Evolutionary conservation across 1,284 basidiomycete species (phyloP).

Genomic region (Polyporus tsugae): DNA sequence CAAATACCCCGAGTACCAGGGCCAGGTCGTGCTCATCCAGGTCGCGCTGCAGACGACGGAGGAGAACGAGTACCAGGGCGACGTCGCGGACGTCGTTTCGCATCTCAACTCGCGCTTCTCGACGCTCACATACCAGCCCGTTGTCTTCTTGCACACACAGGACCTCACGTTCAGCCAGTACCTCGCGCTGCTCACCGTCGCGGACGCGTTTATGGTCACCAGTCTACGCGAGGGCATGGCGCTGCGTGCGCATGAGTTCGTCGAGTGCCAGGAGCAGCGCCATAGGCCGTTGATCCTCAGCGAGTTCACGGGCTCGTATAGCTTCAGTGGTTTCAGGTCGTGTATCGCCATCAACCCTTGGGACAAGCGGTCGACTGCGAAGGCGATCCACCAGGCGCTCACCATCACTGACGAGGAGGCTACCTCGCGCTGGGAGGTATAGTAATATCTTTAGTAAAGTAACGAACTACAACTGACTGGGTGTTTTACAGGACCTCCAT

Average conservation of each 20-base stretch:
- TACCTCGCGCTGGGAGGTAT: slow-evolving; percentile 75
- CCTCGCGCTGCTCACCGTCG: slow-evolving; percentile 82
- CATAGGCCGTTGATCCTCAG: slow-evolving; percentile 80
- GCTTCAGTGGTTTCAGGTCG: slow-evolving; percentile 84
- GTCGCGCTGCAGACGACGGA: slow-evolving; percentile 87
- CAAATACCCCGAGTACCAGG: slow-evolving; percentile 79
- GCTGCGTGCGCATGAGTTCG: slow-evolving; percentile 82
- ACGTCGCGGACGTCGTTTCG: slow-evolving; percentile 80
- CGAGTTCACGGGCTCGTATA: slow-evolving; percentile 90
- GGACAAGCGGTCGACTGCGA: slow-evolving; percentile 77
- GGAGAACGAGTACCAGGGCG: slow-evolving; percentile 77
- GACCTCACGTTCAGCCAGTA: slow-evolving; percentile 90
- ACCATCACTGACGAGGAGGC: slow-evolving; percentile 83
- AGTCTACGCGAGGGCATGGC: slow-evolving; percentile 91
- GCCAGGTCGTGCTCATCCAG: slow-evolving; percentile 86
- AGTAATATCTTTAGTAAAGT: slow-evolving; percentile 20
- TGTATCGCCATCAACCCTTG: slow-evolving; percentile 89
- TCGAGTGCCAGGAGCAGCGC: slow-evolving; percentile 79
- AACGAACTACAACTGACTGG: not conserved
- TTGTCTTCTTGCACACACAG: slow-evolving; percentile 88
- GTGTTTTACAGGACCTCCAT: slow-evolving; percentile 69
- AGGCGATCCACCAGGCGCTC: slow-evolving; percentile 81
- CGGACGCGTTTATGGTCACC: slow-evolving; percentile 89
- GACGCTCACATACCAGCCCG: slow-evolving; percentile 86
- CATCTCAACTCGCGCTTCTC: slow-evolving; percentile 87